Base-by-base conservation (phyloP, 2,329 filamentous ascomycete species). In the Sporothrix protearum region DNA sequence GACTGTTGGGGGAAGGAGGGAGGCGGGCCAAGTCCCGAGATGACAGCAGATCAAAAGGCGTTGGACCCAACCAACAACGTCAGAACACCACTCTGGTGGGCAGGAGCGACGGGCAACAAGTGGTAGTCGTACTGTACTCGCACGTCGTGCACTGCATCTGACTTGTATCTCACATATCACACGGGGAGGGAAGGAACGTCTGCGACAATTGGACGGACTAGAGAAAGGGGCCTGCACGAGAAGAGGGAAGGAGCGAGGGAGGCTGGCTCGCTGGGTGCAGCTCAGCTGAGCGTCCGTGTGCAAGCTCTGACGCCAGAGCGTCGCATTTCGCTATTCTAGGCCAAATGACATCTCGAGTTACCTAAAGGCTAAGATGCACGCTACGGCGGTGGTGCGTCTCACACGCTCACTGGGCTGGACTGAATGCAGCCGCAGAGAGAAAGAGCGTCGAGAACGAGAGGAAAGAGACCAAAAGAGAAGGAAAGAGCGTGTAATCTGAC, bases 401-500 rank as follows among this genome's bases (percentile, higher is more conserved):
- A 51, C 45, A 28, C 57, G 22, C 59, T 5, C 36, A 63, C 59
- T 63, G 33, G n/a, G 22, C 59, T 64, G 59, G 36, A 28, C 36
- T 42, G 36, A 64, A 45, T 16, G 59, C 22, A 64, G 59, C n/a
- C 36, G 14, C 4, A 42, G 36, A 64, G 39, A 14, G n/a, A 64
- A 45, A 61, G 8, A n/a, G 19, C 25, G n/a, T 33, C 12, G 42
- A 57, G 53, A 28, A 33, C 28, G 28, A 25, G 39, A 7, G 59
- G 12, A 16, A 42, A 63, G 45, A 39, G 30, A 19, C 33, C n/a
- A n/a, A 39, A 9, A 36, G 22, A 14, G 36, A 25, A 25, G 59
- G 36, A 63, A 63, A 42, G 59, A 45, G 59, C 36, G 36, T 63
- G 59, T 64, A n/a, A n/a, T 64, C 59, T 64, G 59, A 63, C 59